A percentile compares a stretch with the other conserved stretches of the same genome.
phyloP scores from a whole-genome alignment of 2,329 filamentous ascomycete species.

The Coniochaeta pulveracea region DNA sequence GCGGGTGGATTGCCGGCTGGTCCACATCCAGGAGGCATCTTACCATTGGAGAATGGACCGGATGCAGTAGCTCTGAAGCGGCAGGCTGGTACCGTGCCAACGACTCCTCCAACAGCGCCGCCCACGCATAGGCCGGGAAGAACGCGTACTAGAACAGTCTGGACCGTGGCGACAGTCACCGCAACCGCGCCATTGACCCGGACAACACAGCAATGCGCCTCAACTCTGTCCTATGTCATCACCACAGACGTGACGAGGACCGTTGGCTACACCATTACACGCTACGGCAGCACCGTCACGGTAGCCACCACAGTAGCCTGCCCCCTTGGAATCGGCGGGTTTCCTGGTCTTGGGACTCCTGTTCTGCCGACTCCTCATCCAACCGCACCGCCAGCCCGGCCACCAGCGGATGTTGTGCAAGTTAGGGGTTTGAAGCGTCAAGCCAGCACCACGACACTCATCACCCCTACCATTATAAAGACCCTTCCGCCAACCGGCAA shows the following conservation, averaged over 20 bases:
- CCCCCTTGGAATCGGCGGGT: slow-evolving; percentile 5
- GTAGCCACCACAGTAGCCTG: slow-evolving; percentile 8
- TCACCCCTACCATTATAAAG: neutral
- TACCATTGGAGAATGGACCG: neutral
- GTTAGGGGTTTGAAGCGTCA: neutral
- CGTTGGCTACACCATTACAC: slow-evolving; percentile 5
- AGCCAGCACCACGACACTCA: neutral
- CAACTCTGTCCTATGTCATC: slow-evolving; percentile 8
- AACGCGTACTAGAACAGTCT: slow-evolving; percentile 10
- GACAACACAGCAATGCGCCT: slow-evolving; percentile 9
- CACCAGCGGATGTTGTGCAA: neutral
- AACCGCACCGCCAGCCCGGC: neutral
- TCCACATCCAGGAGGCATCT: neutral
- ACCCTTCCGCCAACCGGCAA: too few species aligned
- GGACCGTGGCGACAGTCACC: slow-evolving; percentile 7
- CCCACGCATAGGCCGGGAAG: slow-evolving; percentile 3
- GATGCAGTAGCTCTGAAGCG: neutral
- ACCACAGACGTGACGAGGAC: slow-evolving; percentile 10
- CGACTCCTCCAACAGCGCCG: too few species aligned
- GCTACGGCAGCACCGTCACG: slow-evolving; percentile 9
- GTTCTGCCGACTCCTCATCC: neutral
- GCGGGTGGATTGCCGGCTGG: slow-evolving; percentile 1
- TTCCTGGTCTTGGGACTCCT: slow-evolving; percentile 1
- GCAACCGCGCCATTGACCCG: slow-evolving; percentile 7
- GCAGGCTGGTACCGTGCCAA: neutral